Percentiles rank a stretch among this genome's conserved stretches.
Conservation (phyloP, 2,329 filamentous ascomycete species). For the Hymenotorrendiella dingleyae region DNA sequence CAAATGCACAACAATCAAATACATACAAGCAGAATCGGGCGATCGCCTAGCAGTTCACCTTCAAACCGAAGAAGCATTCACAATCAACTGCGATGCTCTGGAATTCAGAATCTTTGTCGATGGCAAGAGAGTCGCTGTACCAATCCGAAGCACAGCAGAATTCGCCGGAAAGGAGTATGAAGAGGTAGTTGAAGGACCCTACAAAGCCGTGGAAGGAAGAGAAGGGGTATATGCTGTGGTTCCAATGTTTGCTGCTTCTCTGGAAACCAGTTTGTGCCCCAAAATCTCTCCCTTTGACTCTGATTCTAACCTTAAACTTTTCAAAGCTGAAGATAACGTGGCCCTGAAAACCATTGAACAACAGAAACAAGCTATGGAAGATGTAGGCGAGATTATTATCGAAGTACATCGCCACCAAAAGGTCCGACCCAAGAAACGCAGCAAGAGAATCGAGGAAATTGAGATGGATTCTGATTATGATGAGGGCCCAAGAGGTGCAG, state of each 20-base stretch:
- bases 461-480: neutral
- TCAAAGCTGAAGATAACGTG: neutral
- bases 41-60: neutral
- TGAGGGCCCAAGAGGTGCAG: neutral
- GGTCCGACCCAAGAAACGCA: neutral
- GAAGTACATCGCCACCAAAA: neutral
- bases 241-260: slow-evolving; percentile 13
- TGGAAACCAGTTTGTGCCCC: slow-evolving; percentile 13
- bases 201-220: too few relatives aligned
- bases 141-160: neutral
- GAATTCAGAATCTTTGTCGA: slow-evolving; percentile 1
- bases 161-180: slow-evolving; percentile 5
- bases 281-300: neutral
- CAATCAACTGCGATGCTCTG: neutral
- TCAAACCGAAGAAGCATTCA: neutral
- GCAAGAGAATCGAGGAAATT: neutral
- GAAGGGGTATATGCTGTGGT: slow-evolving; percentile 2
- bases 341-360: too few relatives aligned
- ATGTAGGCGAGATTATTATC: neutral
- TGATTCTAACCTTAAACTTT: neutral
- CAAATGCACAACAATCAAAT: slow-evolving; percentile 1
- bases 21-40: slow-evolving; percentile 4
- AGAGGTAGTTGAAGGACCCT: slow-evolving; percentile 5
- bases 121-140: neutral
- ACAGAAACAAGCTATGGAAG: neutral